Percentiles rank a stretch among this genome's conserved stretches.
Evolutionary conservation across 1,139 yeast genomes (phyloP).

Genomic region (Saccharomycopsis crataegensis): DNA sequence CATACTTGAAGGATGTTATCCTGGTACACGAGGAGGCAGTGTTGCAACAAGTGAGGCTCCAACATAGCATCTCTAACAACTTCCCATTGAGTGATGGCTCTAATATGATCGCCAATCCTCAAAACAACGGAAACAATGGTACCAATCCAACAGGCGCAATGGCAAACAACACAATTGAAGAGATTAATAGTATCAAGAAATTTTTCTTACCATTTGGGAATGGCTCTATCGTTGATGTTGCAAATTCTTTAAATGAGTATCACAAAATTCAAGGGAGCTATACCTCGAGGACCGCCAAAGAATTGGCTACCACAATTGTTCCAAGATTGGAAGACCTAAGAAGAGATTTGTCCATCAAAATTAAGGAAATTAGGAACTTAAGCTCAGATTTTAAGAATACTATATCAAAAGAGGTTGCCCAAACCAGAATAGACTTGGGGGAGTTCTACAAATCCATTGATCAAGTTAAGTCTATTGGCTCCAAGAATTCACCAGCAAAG

Average conservation of each 20-base stretch:
- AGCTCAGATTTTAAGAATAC: conserved; percentile 78
- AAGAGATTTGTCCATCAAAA: conserved; percentile 72
- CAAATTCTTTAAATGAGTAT: conserved; percentile 61
- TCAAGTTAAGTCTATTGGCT: conserved; percentile 30
- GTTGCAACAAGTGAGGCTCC: conserved; percentile 73
- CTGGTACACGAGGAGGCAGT: conserved; percentile 83
- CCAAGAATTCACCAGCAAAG: conserved; percentile 33
- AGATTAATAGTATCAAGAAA: conserved; percentile 32
- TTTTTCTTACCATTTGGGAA: conserved; percentile 69
- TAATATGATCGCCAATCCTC: neutral
- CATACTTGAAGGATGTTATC: conserved; percentile 72
- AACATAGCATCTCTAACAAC: conserved; percentile 59
- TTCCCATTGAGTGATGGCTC: conserved; percentile 36
- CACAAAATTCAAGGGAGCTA: conserved; percentile 67
- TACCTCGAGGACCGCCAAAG: conserved; percentile 64
- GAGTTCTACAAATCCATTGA: conserved; percentile 43
- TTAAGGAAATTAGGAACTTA: conserved; percentile 76
- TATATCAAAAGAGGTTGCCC: conserved; percentile 58
- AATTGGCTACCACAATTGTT: conserved; percentile 56
- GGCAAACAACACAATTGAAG: conserved; percentile 21
- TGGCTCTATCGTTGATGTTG: conserved; percentile 78
- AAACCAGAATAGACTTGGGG: conserved; percentile 47
- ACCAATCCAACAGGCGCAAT: neutral
- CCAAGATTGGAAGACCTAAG: conserved; percentile 84
- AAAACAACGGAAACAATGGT: neutral